Conservation (phyloP, 2,329 filamentous ascomycete species). For the Pseudopithomyces chartarum region DNA sequence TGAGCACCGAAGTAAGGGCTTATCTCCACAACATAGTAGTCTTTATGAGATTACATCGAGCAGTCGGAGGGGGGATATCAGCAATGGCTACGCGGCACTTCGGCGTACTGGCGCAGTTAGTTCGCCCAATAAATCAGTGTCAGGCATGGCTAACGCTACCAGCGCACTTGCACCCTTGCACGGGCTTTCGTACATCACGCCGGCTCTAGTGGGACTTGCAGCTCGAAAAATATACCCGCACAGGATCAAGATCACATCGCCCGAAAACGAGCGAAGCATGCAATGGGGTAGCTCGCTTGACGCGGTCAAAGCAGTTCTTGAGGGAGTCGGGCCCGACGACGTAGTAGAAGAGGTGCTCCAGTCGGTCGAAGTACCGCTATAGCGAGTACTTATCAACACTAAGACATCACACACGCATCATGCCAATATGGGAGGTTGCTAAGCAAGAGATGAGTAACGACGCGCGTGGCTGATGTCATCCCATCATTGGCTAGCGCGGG, state of each 20-base stretch:
- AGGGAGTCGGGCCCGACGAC: conserved; percentile 60
- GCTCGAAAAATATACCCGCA: conserved; percentile 87
- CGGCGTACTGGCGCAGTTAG: conserved; percentile 65
- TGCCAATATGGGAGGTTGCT: neutral
- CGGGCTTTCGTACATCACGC: conserved; percentile 78
- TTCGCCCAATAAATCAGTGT: neutral
- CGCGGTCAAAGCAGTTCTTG: conserved; percentile 70
- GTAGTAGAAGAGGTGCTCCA: conserved; percentile 64
- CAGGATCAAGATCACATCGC: conserved; percentile 71
- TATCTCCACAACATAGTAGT: conserved; percentile 88
- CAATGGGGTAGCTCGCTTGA: conserved; percentile 86
- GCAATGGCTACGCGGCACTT: conserved; percentile 81
- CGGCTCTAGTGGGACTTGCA: conserved; percentile 81
- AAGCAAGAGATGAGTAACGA: conserved; percentile 28
- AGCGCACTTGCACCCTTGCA: conserved; percentile 81
- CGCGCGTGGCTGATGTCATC: conserved; percentile 32
- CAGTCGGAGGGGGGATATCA: conserved; percentile 77
- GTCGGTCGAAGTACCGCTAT: conserved; percentile 62
- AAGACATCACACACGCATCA: conserved; percentile 2
- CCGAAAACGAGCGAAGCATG: conserved; percentile 80
- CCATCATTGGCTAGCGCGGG: conserved; percentile 29
- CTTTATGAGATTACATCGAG: conserved; percentile 86
- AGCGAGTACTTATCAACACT: neutral
- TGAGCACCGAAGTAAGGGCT: conserved; percentile 77
- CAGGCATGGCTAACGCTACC: conserved; percentile 32